Base-by-base conservation (phyloP, 2,329 filamentous ascomycete species). In the Trichoderma sp. region DNA sequence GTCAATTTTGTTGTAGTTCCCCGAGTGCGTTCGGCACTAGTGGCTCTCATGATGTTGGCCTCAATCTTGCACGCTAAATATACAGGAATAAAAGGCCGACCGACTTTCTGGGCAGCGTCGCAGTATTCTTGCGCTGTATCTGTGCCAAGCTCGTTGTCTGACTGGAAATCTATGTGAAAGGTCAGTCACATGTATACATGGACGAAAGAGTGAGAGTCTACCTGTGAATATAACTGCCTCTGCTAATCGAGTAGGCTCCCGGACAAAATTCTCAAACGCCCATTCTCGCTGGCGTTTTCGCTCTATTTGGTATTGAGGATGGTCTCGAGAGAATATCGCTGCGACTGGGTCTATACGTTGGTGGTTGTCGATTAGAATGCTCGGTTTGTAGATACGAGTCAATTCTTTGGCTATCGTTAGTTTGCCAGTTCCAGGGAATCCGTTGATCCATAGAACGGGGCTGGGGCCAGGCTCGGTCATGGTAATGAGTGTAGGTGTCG, bases 361-460 rank as follows among this genome's bases (percentile, higher is more conserved):
- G 10, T 56, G 28, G 7, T 56, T 56, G 8, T 56, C 54, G 28
- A 56, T 56, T 24, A 49, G 10, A 13, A 24, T 24, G 46, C n/a
- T 49, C n/a, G 2, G n/a, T 11, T 13, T 49, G 21, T 11, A 1
- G 4, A 43, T 18, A 1, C 26, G 28, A 21, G 32, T 4, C 16
- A 64, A 18, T 30, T 39, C 43, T 30, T 10, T 64, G 49, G 60
- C 60, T 10, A 32, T 24, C 3, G 46, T 43, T 4, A 55, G 21
- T 21, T 43, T 55, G 2, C 49, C 49, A 39, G 34, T 55, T 30
- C 49, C 60, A 7, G 60, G 60, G 49, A 64, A 54, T n/a, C 49
- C 60, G 8, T 64, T 64, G 2, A 64, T 55, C 60, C 60, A 64
- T 2, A 64, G 13, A 10, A 64, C 32, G n/a, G 60, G 49, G 7